Conservation (phyloP, 352 stramenopile genomes). For the Globisporangium middletonii region DNA sequence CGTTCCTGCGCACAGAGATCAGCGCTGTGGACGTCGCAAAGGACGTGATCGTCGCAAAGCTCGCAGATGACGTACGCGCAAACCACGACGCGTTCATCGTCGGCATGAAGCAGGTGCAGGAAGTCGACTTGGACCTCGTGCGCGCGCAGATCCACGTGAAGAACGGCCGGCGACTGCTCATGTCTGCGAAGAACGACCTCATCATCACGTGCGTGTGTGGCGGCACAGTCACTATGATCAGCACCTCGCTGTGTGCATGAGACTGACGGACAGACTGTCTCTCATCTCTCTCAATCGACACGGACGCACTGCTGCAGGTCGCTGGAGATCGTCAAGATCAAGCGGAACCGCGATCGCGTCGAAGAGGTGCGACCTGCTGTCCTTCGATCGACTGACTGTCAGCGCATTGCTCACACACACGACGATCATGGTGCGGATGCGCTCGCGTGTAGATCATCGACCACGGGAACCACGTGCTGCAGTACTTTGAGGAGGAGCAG, state of each 20-base stretch:
- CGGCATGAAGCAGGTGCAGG: slow-evolving; percentile 84
- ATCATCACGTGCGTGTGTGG: slow-evolving; percentile 38
- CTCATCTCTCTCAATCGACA: not conserved
- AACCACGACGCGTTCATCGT: slow-evolving; percentile 80
- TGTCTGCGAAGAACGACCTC: slow-evolving; percentile 66
- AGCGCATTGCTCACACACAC: not conserved
- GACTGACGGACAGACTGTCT: not conserved
- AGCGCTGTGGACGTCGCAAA: slow-evolving; percentile 76
- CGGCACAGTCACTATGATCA: not conserved
- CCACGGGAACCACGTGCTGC: slow-evolving; percentile 28
- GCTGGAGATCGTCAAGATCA: slow-evolving; percentile 79
- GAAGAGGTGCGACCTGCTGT: slow-evolving; percentile 29
- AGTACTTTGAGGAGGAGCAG: slow-evolving; percentile 71
- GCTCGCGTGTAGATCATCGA: slow-evolving; percentile 49
- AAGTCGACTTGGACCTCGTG: slow-evolving; percentile 82
- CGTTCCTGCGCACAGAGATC: slow-evolving; percentile 79
- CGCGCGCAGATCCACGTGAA: slow-evolving; percentile 86
- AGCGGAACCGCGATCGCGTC: slow-evolving; percentile 74
- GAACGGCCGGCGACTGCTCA: slow-evolving; percentile 68
- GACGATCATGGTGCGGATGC: not conserved
- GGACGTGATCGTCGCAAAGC: slow-evolving; percentile 60
- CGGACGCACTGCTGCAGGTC: slow-evolving; percentile 29
- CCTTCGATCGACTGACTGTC: not conserved
- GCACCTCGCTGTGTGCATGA: too few relatives aligned
- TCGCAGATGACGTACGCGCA: slow-evolving; percentile 78